Evolutionary conservation across 2,329 filamentous ascomycete species (phyloP).

Genomic region (Macrophomina phaseolina): DNA sequence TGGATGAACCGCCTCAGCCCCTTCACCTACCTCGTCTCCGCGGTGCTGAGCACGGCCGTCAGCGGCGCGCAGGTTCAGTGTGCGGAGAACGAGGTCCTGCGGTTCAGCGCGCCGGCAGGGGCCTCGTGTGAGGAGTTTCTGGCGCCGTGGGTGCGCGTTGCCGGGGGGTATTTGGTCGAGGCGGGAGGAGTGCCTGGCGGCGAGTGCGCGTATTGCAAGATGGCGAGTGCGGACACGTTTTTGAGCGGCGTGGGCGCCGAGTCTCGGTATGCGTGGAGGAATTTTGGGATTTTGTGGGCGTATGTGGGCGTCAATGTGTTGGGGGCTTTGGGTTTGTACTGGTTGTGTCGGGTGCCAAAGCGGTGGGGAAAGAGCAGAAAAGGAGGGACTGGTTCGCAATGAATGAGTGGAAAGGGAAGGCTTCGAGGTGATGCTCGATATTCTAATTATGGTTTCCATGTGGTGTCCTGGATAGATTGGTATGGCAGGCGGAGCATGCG

Average conservation of each 20-base stretch:
- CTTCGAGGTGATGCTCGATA: too few species aligned
- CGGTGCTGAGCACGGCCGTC: slow-evolving; percentile 72
- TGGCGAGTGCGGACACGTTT: slow-evolving; percentile 43
- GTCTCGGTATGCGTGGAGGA: slow-evolving; percentile 51
- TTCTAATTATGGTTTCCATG: too few species aligned
- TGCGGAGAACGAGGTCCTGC: slow-evolving; percentile 70
- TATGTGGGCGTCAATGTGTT: slow-evolving; percentile 55
- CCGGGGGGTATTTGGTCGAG: slow-evolving; percentile 45
- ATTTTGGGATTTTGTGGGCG: slow-evolving; percentile 56
- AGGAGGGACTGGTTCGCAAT: slow-evolving; percentile 27
- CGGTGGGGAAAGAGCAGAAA: slow-evolving; percentile 36
- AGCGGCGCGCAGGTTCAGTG: slow-evolving; percentile 71
- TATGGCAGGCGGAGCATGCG: not conserved
- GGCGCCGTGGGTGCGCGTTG: slow-evolving; percentile 51
- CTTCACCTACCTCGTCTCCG: slow-evolving; percentile 79
- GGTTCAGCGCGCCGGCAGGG: slow-evolving; percentile 55
- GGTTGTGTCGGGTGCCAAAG: slow-evolving; percentile 55
- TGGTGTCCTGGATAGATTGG: too few species aligned
- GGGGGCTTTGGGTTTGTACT: slow-evolving; percentile 55
- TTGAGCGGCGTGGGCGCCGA: slow-evolving; percentile 43
- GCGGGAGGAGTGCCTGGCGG: slow-evolving; percentile 27
- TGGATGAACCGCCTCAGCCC: slow-evolving; percentile 85
- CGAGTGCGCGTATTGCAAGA: slow-evolving; percentile 45
- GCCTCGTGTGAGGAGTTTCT: slow-evolving; percentile 68
- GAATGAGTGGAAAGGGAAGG: not conserved